Conservation (phyloP, 1,284 basidiomycete species). For the Exsudoporus floridanus region DNA sequence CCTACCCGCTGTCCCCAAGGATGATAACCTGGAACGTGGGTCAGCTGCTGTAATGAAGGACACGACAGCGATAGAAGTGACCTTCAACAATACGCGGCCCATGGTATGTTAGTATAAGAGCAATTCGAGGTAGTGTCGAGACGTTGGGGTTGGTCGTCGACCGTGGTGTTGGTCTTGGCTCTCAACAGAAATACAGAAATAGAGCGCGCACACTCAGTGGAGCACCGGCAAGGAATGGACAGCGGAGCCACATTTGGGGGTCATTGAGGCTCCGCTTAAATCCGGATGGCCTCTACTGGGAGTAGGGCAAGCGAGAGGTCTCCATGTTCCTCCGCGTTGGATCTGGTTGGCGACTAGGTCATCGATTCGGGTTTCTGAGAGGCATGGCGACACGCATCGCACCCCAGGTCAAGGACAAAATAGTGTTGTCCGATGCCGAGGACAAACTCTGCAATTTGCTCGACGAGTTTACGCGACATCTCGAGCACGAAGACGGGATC, state of each 20-base stretch:
- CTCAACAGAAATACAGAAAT: constrained; percentile 3
- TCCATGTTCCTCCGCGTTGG: constrained; percentile 9
- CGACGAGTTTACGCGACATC: constrained; percentile 61
- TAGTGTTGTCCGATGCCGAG: constrained; percentile 58
- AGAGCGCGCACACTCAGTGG: constrained; percentile 16
- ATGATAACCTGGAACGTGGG: constrained; percentile 80
- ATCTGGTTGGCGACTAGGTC: constrained; percentile 14
- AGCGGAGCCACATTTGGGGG: constrained; percentile 12
- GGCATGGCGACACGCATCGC: constrained; percentile 35
- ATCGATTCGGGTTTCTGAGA: constrained; percentile 7
- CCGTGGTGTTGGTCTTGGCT: constrained; percentile 8
- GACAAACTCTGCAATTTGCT: constrained; percentile 62
- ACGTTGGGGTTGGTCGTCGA: constrained; percentile 9
- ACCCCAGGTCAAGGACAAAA: constrained; percentile 30
- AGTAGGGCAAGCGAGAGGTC: not conserved
- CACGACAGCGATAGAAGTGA: constrained; percentile 34
- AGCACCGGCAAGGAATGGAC: constrained; percentile 20
- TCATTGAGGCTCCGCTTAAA: constrained; percentile 30
- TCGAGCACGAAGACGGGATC: constrained; percentile 51
- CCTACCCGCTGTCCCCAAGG: constrained; percentile 94
- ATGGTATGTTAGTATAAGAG: constrained; percentile 41
- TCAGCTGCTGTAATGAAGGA: constrained; percentile 14
- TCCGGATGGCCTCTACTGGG: not conserved
- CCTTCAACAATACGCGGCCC: constrained; percentile 95
- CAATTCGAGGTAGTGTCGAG: not conserved